A percentile compares a stretch with the other conserved stretches of the same genome.
These are phyloP conservation scores for Oidiodendron maius DNA, from an alignment of 495 filamentous ascomycete genomes.

Conservation along the genomic window DNA sequence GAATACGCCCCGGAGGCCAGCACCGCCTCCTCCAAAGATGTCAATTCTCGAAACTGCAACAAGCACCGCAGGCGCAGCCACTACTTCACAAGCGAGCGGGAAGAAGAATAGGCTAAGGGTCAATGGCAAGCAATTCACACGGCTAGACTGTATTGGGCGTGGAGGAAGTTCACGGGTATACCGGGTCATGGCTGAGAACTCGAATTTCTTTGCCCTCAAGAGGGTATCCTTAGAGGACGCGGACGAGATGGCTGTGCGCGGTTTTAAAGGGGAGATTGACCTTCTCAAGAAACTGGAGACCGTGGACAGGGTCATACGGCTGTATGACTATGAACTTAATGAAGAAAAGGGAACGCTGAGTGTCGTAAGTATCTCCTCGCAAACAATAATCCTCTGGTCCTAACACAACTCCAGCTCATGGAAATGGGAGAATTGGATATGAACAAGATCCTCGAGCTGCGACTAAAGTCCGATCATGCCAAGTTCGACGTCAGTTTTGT, in stretches of 20 bases:
- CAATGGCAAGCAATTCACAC: slow-evolving; percentile 85
- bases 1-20: slow-evolving; percentile 79
- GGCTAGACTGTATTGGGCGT: slow-evolving; percentile 82
- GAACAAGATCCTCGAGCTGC: slow-evolving; percentile 73
- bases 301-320: slow-evolving; percentile 79
- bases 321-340: slow-evolving; percentile 93
- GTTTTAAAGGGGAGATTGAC: slow-evolving; percentile 97
- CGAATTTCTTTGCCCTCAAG: slow-evolving; percentile 89
- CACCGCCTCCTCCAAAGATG: slow-evolving; percentile 91
- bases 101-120: slow-evolving; percentile 76
- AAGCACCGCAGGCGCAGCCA: slow-evolving; percentile 63
- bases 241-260: slow-evolving; percentile 75
- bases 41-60: slow-evolving; percentile 88
- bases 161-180: slow-evolving; percentile 93
- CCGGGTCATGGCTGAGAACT: slow-evolving; percentile 94
- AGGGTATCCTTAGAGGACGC: slow-evolving; percentile 83
- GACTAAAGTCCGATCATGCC: slow-evolving; percentile 65
- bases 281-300: slow-evolving; percentile 74
- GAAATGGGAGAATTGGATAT: slow-evolving; percentile 96
- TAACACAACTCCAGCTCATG: too few relatives aligned
- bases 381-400: slow-evolving; percentile 9
- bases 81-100: slow-evolving; percentile 46
- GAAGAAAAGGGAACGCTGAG: slow-evolving; percentile 78
- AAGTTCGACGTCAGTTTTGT: slow-evolving; percentile 82
- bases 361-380: slow-evolving; percentile 51